Evolutionary conservation across 306 rosid genomes (phyloP).

Genomic region (Hippophae rhamnoides): DNA sequence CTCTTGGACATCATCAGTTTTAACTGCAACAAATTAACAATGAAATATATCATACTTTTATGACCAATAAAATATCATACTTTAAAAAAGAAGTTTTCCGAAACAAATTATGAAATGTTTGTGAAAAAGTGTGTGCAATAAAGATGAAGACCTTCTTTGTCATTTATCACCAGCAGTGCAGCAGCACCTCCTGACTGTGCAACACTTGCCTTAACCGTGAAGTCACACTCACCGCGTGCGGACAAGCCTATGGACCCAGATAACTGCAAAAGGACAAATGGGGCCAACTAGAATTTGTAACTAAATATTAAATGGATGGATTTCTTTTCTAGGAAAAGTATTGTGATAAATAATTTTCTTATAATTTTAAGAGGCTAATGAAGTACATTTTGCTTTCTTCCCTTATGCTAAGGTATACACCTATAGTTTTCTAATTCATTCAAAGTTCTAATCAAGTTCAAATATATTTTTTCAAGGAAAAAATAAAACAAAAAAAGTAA

Average conservation of each 20-base stretch:
- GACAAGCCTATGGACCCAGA: constrained; percentile 62
- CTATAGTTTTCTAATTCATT: no score
- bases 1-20: background rate
- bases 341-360: background rate
- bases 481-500: no score
- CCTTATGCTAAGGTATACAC: no score
- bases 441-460: no score
- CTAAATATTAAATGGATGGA: background rate
- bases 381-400: no score
- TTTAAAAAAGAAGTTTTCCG: background rate
- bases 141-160: constrained; percentile 45
- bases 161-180: constrained; percentile 55
- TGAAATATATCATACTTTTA: background rate
- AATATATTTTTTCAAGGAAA: no score
- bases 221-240: constrained; percentile 79
- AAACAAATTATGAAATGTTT: constrained; percentile 3
- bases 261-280: constrained; percentile 36
- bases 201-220: constrained; percentile 48
- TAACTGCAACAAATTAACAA: background rate
- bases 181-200: constrained; percentile 70
- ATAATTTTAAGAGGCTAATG: no score
- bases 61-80: background rate
- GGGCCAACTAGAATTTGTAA: constrained; percentile 1
- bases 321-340: background rate
- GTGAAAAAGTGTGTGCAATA: constrained; percentile 10